Conservation (phyloP, 345 rosid genomes). For the Alliaria petiolata region DNA sequence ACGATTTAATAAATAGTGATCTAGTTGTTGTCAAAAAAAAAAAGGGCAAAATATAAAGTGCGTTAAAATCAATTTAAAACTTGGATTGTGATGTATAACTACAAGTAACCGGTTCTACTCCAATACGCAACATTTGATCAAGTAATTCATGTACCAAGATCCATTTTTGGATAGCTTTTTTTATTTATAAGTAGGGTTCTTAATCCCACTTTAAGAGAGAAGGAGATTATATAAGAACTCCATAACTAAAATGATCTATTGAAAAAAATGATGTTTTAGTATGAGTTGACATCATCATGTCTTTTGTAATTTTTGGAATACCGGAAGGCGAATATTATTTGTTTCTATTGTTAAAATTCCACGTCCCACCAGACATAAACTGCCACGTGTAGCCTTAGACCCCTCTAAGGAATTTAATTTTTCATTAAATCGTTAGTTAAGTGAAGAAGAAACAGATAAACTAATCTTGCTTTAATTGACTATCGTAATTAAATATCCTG, state of each 20-base stretch:
- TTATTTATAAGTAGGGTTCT: background rate
- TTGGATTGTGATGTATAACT: background rate
- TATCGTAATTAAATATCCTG: background rate
- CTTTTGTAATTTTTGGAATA: too few species aligned
- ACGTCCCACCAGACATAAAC: background rate
- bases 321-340: too few species aligned
- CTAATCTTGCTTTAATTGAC: background rate
- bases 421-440: constrained; percentile 1
- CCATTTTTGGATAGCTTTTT: background rate
- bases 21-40: too few species aligned
- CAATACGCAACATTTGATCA: background rate
- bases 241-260: too few species aligned
- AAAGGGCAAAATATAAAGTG: background rate
- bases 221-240: too few species aligned
- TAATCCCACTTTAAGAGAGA: background rate
- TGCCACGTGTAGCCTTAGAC: background rate
- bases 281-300: too few species aligned
- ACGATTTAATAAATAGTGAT: too few species aligned
- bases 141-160: background rate
- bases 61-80: background rate
- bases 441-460: constrained; percentile 23
- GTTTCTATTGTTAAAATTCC: too few species aligned
- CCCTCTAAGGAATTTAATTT: background rate
- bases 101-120: background rate
- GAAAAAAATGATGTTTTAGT: too few species aligned